A percentile compares a stretch with the other conserved stretches of the same genome.
Conservation (phyloP, 768 basidiomycete genomes). For the Epithele typhae region DNA sequence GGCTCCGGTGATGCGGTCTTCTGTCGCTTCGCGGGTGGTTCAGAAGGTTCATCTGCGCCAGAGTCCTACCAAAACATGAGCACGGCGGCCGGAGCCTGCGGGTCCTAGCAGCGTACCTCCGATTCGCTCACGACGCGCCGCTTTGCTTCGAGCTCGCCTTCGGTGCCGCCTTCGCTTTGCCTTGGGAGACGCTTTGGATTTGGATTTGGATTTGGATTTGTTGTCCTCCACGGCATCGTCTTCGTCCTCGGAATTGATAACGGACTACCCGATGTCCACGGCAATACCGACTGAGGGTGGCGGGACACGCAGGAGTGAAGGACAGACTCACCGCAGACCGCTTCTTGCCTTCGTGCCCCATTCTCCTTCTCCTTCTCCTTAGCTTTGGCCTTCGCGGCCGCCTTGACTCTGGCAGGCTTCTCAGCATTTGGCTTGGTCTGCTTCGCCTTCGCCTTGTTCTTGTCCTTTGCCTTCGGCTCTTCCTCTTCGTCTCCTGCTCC, state of each 20-base stretch:
- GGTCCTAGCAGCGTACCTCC: constrained; percentile 1
- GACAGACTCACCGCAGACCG: too few relatives aligned
- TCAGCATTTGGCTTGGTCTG: neutral
- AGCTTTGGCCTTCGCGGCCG: neutral
- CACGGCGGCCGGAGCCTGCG: neutral
- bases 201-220: too few relatives aligned
- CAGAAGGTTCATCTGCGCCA: neutral
- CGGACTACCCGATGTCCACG: too few relatives aligned
- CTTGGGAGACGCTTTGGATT: neutral
- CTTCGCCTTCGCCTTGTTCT: neutral
- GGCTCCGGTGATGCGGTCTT: neutral
- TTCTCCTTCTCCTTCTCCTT: too few relatives aligned
- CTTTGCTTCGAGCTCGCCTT: neutral
- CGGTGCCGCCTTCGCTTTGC: constrained; percentile 4
- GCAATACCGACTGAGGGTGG: too few relatives aligned
- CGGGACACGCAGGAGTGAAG: too few relatives aligned
- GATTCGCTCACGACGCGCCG: constrained; percentile 5
- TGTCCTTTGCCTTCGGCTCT: neutral
- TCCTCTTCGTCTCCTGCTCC: neutral
- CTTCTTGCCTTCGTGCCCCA: too few relatives aligned
- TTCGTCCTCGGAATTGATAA: constrained; percentile 10
- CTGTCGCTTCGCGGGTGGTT: neutral
- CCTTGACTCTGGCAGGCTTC: too few relatives aligned
- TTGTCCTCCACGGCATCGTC: neutral
- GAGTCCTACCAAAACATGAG: neutral